phyloP scores from a whole-genome alignment of 1,139 yeast genomes.

The Komagataea norvegica region DNA sequence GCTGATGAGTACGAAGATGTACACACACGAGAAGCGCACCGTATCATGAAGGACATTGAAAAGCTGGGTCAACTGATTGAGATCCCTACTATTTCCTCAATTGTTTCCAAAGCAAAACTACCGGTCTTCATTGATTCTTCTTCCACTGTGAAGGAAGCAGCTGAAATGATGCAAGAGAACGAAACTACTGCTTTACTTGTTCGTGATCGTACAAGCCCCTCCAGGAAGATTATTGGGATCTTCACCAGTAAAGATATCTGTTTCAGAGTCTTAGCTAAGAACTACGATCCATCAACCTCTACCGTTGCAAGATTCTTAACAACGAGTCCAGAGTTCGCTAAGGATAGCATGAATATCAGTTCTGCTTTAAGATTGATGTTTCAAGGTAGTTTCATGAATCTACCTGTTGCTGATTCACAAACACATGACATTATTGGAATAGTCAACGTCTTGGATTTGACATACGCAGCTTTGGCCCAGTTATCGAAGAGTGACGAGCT shows the following conservation, averaged over 20 bases:
- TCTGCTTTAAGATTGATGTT: slow-evolving; percentile 39
- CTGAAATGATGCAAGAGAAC: slow-evolving; percentile 29
- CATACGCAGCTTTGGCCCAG: slow-evolving; percentile 33
- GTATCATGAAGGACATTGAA: slow-evolving; percentile 30
- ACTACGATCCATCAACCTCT: slow-evolving; percentile 31
- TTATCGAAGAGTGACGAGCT: slow-evolving; percentile 27
- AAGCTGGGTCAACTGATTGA: slow-evolving; percentile 33
- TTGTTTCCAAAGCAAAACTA: slow-evolving; percentile 25
- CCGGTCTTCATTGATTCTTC: slow-evolving; percentile 33
- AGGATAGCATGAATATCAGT: slow-evolving; percentile 32
- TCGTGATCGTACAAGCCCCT: slow-evolving; percentile 27
- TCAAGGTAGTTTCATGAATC: slow-evolving; percentile 37
- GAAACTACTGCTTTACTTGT: slow-evolving; percentile 36
- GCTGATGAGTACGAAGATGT: slow-evolving; percentile 28
- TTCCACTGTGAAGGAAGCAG: slow-evolving; percentile 32
- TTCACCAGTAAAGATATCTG: slow-evolving; percentile 39
- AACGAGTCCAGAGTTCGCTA: slow-evolving; percentile 39
- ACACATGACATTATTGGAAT: slow-evolving; percentile 33
- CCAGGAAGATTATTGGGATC: slow-evolving; percentile 35
- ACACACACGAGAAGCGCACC: slow-evolving; percentile 22
- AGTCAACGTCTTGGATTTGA: slow-evolving; percentile 37
- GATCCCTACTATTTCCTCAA: slow-evolving; percentile 33
- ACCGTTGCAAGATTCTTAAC: slow-evolving; percentile 38
- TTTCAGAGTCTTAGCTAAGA: slow-evolving; percentile 34
- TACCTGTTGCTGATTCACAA: slow-evolving; percentile 33